Conservation (phyloP, 768 basidiomycete genomes). For the Botryobasidium botryosum region DNA sequence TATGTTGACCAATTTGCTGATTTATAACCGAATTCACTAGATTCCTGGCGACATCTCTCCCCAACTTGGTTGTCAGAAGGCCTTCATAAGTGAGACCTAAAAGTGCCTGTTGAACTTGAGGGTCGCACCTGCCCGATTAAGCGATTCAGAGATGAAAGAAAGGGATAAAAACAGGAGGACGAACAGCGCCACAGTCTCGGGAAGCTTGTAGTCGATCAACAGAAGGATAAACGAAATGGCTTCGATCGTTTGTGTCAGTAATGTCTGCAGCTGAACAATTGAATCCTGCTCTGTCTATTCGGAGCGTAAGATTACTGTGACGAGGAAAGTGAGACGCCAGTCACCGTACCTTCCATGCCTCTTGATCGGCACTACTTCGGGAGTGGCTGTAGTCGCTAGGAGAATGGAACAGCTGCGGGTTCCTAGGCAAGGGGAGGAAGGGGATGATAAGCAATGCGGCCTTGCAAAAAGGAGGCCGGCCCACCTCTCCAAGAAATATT, state of each 20-base stretch:
- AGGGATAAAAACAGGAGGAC: background rate
- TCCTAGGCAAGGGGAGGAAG: slow-evolving; percentile 34
- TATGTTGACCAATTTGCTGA: slow-evolving; percentile 94
- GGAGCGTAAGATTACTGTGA: slow-evolving; percentile 11
- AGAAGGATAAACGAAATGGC: slow-evolving; percentile 87
- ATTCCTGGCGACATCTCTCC: slow-evolving; percentile 73
- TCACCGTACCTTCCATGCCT: slow-evolving; percentile 63
- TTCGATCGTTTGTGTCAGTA: slow-evolving; percentile 78
- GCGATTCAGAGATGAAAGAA: background rate
- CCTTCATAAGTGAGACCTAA: slow-evolving; percentile 65
- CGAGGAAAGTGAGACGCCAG: background rate
- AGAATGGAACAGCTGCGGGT: slow-evolving; percentile 73
- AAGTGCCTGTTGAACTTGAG: slow-evolving; percentile 52
- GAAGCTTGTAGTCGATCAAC: slow-evolving; percentile 77
- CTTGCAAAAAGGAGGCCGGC: background rate
- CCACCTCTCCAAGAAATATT: slow-evolving; percentile 32
- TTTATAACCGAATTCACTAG: slow-evolving; percentile 93
- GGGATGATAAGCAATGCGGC: background rate
- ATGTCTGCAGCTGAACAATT: slow-evolving; percentile 52
- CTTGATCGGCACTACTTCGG: slow-evolving; percentile 40
- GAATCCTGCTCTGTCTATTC: slow-evolving; percentile 64
- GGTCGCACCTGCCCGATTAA: slow-evolving; percentile 40
- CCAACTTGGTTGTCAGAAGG: slow-evolving; percentile 68
- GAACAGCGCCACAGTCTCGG: slow-evolving; percentile 33
- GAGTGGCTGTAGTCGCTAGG: slow-evolving; percentile 46